phyloP scores from a whole-genome alignment of 768 basidiomycete genomes.

The Mycena latifolia region DNA sequence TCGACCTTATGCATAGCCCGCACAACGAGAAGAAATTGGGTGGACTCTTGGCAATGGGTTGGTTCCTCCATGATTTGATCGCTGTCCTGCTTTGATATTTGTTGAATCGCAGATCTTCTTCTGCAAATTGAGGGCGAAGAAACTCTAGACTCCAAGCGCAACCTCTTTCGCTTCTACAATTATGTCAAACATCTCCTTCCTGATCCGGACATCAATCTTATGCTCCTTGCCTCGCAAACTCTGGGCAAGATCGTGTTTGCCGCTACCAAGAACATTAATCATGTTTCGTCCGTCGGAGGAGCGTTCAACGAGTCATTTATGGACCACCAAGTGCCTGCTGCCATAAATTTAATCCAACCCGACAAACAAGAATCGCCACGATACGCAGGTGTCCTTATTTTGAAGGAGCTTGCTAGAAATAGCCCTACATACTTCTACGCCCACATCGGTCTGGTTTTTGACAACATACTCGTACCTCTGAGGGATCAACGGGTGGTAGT shows the following conservation, averaged over 20 bases:
- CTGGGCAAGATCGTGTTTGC: conserved; percentile 74
- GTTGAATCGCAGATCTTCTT: conserved; percentile 66
- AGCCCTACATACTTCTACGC: conserved; percentile 90
- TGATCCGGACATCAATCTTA: conserved; percentile 91
- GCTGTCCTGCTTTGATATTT: conserved; percentile 20
- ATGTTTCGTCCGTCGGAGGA: conserved; percentile 81
- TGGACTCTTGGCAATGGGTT: conserved; percentile 90
- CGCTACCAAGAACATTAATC: conserved; percentile 34
- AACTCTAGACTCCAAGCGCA: conserved; percentile 82
- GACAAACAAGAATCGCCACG: conserved; percentile 88
- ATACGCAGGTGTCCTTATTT: conserved; percentile 93
- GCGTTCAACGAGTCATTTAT: conserved; percentile 92
- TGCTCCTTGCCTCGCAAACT: conserved; percentile 95
- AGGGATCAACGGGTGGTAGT: conserved; percentile 92
- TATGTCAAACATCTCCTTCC: conserved; percentile 95
- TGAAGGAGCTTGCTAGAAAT: conserved; percentile 93
- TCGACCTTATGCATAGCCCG: conserved; percentile 87
- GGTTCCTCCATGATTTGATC: conserved; percentile 2
- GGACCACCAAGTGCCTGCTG: conserved; percentile 88
- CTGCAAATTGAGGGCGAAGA: conserved; percentile 84
- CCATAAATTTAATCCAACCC: conserved; percentile 83
- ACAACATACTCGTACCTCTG: conserved; percentile 92
- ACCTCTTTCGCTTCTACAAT: conserved; percentile 90
- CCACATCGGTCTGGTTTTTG: conserved; percentile 89
- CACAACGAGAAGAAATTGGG: conserved; percentile 86